These are phyloP conservation scores for Zea luxurians DNA, from an alignment of 176 grass and related monocot species.

Conservation along the genomic window DNA sequence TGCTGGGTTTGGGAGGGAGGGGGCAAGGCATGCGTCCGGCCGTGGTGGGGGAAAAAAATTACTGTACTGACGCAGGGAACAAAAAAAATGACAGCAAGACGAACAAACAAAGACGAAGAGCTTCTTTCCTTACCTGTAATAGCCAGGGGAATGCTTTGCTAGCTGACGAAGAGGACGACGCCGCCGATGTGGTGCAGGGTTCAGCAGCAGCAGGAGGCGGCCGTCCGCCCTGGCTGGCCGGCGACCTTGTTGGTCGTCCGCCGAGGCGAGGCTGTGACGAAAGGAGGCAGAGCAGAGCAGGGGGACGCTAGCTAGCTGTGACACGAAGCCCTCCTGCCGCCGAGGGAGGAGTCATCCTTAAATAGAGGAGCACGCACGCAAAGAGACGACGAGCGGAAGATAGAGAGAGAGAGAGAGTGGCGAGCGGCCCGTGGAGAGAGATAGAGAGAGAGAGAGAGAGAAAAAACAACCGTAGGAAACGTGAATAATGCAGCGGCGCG, in stretches of 20 bases:
- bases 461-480: constrained; percentile 13
- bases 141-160: neutral
- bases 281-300: neutral
- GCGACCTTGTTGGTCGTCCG: neutral
- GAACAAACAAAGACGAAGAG: no score
- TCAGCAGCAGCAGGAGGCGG: neutral
- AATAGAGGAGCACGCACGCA: constrained; percentile 29
- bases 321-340: neutral
- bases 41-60: no score
- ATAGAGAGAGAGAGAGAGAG: no score
- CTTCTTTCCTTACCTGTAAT: neutral
- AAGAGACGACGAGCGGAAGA: neutral
- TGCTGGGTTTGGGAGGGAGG: no score
- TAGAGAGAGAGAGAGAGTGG: neutral
- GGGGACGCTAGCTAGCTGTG: neutral
- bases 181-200: neutral
- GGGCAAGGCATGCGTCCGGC: no score
- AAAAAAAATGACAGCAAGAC: neutral
- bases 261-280: neutral
- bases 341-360: constrained; percentile 30
- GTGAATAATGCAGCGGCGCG: constrained; percentile 21
- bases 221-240: neutral
- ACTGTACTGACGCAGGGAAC: neutral
- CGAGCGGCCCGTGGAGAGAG: neutral
- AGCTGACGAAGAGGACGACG: neutral